Evolutionary conservation across 176 grass and related monocot genomes (phyloP).

Genomic region (Oryza brachyantha): DNA sequence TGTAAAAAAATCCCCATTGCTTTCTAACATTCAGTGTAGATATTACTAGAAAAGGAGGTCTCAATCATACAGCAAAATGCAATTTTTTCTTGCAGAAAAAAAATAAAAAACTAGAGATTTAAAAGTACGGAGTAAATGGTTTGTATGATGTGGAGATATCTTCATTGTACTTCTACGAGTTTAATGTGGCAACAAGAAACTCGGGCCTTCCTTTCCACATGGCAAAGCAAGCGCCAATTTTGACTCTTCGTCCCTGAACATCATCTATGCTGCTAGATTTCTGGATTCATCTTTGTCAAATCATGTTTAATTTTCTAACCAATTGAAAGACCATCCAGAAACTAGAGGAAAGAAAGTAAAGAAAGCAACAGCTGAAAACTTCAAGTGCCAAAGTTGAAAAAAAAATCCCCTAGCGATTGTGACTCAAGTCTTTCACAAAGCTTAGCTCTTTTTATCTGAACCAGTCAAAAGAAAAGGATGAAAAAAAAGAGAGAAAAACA

Average conservation of each 20-base stretch:
- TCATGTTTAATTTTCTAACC: constrained; percentile 10
- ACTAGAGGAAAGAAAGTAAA: neutral
- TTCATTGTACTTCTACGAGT: neutral
- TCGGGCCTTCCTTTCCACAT: neutral
- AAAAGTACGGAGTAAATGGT: neutral
- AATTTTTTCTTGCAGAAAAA: neutral
- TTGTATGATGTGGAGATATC: neutral
- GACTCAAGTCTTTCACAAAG: constrained; percentile 3
- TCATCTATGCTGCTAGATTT: neutral
- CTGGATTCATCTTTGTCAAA: neutral
- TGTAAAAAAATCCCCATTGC: neutral
- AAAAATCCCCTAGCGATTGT: neutral
- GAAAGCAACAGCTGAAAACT: neutral
- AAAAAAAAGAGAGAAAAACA: neutral
- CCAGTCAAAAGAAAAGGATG: neutral
- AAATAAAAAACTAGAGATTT: neutral
- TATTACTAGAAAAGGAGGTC: neutral
- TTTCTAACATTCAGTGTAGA: too few species aligned
- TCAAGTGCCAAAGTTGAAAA: neutral
- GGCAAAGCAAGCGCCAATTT: neutral
- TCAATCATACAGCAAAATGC: neutral
- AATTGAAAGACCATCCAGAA: neutral
- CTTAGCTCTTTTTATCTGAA: neutral
- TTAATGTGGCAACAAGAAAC: neutral
- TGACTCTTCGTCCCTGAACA: neutral